Evolutionary conservation across 305 asterid species (phyloP).

Genomic region (Solanum hybrid): DNA sequence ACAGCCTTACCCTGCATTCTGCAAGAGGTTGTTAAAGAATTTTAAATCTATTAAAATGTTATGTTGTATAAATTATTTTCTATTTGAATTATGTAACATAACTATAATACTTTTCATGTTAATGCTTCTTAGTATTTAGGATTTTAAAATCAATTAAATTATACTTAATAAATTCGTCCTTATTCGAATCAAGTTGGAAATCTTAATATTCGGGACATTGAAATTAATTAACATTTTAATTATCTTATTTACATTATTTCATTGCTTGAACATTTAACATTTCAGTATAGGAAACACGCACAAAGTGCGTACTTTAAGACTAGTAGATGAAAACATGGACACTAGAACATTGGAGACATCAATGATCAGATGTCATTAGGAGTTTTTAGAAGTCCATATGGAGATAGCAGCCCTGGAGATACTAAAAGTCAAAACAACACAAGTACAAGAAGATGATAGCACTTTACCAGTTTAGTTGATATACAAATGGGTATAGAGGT

Average conservation of each 20-base stretch:
- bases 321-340: neutral
- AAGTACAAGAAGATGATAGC: neutral
- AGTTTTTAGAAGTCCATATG: neutral
- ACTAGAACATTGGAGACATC: neutral
- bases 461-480: neutral
- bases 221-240: neutral
- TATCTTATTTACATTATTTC: neutral
- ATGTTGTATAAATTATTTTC: neutral
- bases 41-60: neutral
- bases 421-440: neutral
- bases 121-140: neutral
- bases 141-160: neutral
- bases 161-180: neutral
- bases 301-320: neutral
- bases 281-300: neutral
- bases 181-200: neutral
- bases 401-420: neutral
- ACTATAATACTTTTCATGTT: neutral
- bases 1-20: neutral
- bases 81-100: neutral
- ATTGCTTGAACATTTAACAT: neutral
- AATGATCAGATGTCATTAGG: neutral
- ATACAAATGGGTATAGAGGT: neutral
- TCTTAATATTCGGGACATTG: neutral
- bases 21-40: neutral